Evolutionary conservation across 129 eudicot genomes (phyloP).

Genomic region (Logfia minima): DNA sequence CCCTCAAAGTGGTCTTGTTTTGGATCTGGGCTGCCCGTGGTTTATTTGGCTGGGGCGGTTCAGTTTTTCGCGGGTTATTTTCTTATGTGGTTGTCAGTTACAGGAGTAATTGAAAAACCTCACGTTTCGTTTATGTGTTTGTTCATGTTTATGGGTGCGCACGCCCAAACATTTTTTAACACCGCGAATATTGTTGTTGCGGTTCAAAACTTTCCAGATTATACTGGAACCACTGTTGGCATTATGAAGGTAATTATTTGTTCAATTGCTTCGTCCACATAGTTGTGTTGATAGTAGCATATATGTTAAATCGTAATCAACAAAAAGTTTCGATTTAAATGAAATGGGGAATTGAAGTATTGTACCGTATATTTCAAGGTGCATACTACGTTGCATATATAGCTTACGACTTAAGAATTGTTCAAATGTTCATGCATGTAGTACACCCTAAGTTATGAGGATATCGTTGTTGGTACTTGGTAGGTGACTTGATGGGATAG

Average conservation of each 20-base stretch:
- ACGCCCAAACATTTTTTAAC: conserved; percentile 87
- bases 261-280: no score
- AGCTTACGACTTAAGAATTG: no score
- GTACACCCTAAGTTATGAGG: no score
- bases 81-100: conserved; percentile 68
- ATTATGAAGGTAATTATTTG: conserved; percentile 73
- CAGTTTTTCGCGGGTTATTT: conserved; percentile 77
- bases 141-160: conserved; percentile 79
- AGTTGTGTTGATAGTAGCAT: no score
- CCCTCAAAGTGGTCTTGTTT: neutral
- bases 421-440: no score
- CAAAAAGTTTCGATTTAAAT: no score
- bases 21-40: conserved; percentile 57
- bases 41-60: conserved; percentile 63
- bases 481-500: no score
- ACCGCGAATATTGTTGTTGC: conserved; percentile 76
- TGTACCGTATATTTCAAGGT: no score
- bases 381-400: no score
- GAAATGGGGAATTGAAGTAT: no score
- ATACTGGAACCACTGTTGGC: conserved; percentile 76
- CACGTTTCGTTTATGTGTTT: conserved; percentile 59
- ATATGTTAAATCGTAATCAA: no score
- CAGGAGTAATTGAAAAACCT: conserved; percentile 51
- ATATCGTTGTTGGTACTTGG: no score
- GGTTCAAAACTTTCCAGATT: conserved; percentile 68